Base-by-base conservation (phyloP, 352 stramenopile species). In the Phytophthora palmivora region DNA sequence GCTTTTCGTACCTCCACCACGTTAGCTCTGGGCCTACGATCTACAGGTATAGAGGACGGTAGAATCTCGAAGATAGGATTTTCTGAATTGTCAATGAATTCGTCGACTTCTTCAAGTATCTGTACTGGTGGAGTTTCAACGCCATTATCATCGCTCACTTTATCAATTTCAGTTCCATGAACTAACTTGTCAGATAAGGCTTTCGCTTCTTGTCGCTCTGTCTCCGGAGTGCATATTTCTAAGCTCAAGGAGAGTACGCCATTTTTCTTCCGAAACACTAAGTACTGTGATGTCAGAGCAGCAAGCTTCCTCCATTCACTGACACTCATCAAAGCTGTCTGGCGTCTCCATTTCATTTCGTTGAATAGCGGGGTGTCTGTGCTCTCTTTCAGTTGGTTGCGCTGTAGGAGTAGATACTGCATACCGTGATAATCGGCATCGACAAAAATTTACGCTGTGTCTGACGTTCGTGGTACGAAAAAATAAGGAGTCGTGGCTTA, bases 381-480 rank as follows among this genome's bases (percentile, higher is more conserved):
- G 1, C 3, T 43, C 2, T n/a, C 18, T 18, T 28, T 33, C 3
- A 22, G 11, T 4, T 32, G 18, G 6, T 10, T 37, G 4, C 42
- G 52, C 18, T 42, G 41, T 19, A 53, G 30, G 15, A 80, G 33
- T 2, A 68, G 41, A 21, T n/a, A 12, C 11, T 65, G 36, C 3
- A 91, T 19, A 19, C 80, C 51, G 18, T 79, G 32, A 19, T 67
- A 75, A 3, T 78, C 82, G 18, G 63, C 86, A 42, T 88, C 78
- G 5, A 77, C 57, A 19, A 68, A 78, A 28, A 88, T 19, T 53
- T 61, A 2, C 70, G 74, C 10, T 70, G 78, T 5, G 78, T 73
- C 21, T 88, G 70, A 1, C 78, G 44, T 37, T 91, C 76, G 22
- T 67, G 64, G 22, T 66, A 87, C 2, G 78, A 88, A 43, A 88